Conservation (phyloP, 306 rosid species). For the Vigna unguiculata region DNA sequence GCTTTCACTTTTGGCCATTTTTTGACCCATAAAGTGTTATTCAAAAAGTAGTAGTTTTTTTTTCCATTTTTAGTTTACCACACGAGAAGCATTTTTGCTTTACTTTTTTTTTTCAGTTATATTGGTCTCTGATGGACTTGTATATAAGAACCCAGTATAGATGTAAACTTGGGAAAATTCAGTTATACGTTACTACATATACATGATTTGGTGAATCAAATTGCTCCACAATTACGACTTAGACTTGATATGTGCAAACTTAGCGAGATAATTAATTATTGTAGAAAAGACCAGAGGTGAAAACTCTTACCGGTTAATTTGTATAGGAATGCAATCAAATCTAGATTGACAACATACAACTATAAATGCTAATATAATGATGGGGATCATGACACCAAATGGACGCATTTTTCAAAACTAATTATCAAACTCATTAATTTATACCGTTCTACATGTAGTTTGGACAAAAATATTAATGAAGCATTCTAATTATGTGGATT, state of each 20-base stretch:
- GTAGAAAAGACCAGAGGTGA: too few relatives aligned
- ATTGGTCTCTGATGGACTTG: slow-evolving; percentile 34
- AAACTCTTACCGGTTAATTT: too few relatives aligned
- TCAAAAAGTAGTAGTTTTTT: slow-evolving; percentile 2
- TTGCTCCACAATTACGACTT: background rate
- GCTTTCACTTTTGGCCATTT: slow-evolving; percentile 39
- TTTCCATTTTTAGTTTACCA: slow-evolving; percentile 7
- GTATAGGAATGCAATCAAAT: too few relatives aligned
- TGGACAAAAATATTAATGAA: background rate
- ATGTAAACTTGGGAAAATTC: slow-evolving; percentile 18
- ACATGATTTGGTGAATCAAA: background rate
- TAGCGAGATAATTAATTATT: too few relatives aligned
- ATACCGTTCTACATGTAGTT: background rate
- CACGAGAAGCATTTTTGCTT: slow-evolving; percentile 42
- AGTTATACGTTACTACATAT: background rate
- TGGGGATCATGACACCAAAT: too few relatives aligned
- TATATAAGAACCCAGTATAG: slow-evolving; percentile 34
- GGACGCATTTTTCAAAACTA: too few relatives aligned
- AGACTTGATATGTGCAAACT: too few relatives aligned
- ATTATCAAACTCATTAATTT: too few relatives aligned
- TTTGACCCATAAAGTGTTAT: slow-evolving; percentile 52
- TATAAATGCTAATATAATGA: too few relatives aligned
- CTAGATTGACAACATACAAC: too few relatives aligned
- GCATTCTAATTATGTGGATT: slow-evolving; percentile 7
- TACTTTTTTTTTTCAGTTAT: slow-evolving; percentile 7